Evolutionary conservation across 116 monocot species (phyloP), one percentile per base, ranked within the genome.

Genomic region (Trichopus zeylanicus): DNA sequence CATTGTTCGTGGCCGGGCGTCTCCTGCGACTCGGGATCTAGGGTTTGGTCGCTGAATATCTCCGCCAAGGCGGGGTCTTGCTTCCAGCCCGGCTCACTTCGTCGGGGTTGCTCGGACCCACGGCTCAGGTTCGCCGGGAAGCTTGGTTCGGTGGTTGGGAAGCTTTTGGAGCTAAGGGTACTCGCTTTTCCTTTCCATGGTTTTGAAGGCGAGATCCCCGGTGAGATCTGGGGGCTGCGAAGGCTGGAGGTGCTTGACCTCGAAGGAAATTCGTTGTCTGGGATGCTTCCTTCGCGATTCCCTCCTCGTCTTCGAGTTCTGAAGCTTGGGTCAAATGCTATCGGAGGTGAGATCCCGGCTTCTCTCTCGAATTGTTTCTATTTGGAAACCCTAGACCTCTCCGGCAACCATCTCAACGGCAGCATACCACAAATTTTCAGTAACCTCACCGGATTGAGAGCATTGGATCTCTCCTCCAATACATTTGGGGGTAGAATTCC

Each of bases 1-100:
- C 70, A 53, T 60, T 85, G 85, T 57, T 39, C 57, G 3, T 85
- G 85, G 85, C 48, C 55, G 0, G 85, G 85, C 31, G 70, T 85
- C 60, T 51, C 68, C 23, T 85, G 85, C 67, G 77, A 72, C 64
- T 57, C 46, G 31, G 9, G 31, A 39, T 69, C 67, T 53, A 73
- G 71, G 76, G 85, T 85, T n/a, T 59, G 49, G 6, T 26, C 60
- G 1, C 53, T 85, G 52, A 70, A 67, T 56, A 34, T 85, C 32
- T 64, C 79, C 63, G 61, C 2, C 1, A 27, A 1, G 65, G 35
- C 31, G 23, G 24, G 12, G 24, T 25, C 31, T 19, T 24, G 29
- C 23, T 56, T 23, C 7, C 19, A 22, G 7, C 22, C 49, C 21
- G 20, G 22, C 12, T 63, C 64, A 21, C 49, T 48, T n/a, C 24